phyloP scores from a whole-genome alignment of 2,329 filamentous ascomycete species.

The Sarocladiaceae sp. region DNA sequence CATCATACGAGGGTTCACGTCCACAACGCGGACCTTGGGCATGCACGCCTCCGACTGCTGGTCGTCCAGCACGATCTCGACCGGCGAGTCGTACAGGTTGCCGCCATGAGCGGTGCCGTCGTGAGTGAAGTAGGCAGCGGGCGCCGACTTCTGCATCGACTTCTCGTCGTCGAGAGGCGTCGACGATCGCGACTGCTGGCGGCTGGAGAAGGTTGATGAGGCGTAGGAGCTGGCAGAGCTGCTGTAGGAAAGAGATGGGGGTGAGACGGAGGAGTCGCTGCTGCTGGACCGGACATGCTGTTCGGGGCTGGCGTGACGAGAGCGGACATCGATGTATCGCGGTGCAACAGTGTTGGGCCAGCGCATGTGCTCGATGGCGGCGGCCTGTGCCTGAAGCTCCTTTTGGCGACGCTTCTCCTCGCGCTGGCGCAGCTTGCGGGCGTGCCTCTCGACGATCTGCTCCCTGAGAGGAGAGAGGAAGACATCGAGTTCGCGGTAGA shows the following conservation, averaged over 20 bases:
- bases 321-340: slow-evolving; percentile 35
- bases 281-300: slow-evolving; percentile 28
- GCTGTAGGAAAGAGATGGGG: slow-evolving; percentile 43
- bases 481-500: slow-evolving; percentile 78
- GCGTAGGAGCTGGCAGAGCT: slow-evolving; percentile 44
- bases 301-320: slow-evolving; percentile 34
- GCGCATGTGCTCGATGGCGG: slow-evolving; percentile 15
- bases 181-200: slow-evolving; percentile 43
- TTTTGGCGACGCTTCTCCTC: slow-evolving; percentile 37
- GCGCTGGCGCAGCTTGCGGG: slow-evolving; percentile 43
- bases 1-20: slow-evolving; percentile 17
- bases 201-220: slow-evolving; percentile 40
- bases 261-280: slow-evolving; percentile 25
- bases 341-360: slow-evolving; percentile 42
- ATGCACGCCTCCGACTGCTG: slow-evolving; percentile 18
- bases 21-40: slow-evolving; percentile 24
- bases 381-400: slow-evolving; percentile 27
- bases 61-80: slow-evolving; percentile 38
- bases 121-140: slow-evolving; percentile 35
- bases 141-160: slow-evolving; percentile 9
- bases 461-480: slow-evolving; percentile 82
- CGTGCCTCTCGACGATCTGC: slow-evolving; percentile 45
- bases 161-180: slow-evolving; percentile 42
- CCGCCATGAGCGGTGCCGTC: slow-evolving; percentile 23
- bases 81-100: slow-evolving; percentile 44